phyloP scores from a whole-genome alignment of 441 rosid genomes.

The Pelargonium myrrhifolium region DNA sequence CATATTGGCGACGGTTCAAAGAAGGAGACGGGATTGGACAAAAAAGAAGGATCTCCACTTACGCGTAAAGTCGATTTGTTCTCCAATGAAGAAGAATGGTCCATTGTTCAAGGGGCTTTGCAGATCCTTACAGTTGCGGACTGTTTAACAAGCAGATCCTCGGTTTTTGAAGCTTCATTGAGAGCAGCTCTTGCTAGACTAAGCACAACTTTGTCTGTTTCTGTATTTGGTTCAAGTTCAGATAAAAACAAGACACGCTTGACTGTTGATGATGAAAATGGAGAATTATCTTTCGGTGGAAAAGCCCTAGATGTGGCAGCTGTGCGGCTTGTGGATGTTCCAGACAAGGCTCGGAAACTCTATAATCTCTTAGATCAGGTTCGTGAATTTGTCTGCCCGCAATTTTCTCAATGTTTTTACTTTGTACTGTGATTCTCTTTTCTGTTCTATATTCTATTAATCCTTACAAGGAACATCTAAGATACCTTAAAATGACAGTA shows the following conservation, averaged over 20 bases:
- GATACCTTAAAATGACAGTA: too few species aligned
- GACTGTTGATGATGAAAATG: slow-evolving; percentile 41
- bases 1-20: slow-evolving; percentile 44
- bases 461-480: neutral
- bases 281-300: slow-evolving; percentile 52
- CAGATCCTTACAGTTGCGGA: slow-evolving; percentile 96
- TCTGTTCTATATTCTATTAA: neutral
- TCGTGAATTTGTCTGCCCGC: slow-evolving; percentile 1
- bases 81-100: slow-evolving; percentile 98
- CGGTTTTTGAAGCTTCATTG: slow-evolving; percentile 91
- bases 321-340: slow-evolving; percentile 74
- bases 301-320: slow-evolving; percentile 92
- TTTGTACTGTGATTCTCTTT: neutral
- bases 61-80: slow-evolving; percentile 54
- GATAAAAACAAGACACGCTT: slow-evolving; percentile 62
- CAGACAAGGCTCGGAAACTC: slow-evolving; percentile 81
- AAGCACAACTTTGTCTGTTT: slow-evolving; percentile 72
- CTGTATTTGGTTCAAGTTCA: slow-evolving; percentile 63
- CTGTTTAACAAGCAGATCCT: slow-evolving; percentile 87
- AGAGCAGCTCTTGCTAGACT: slow-evolving; percentile 88
- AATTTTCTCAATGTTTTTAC: neutral
- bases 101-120: slow-evolving; percentile 93
- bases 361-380: slow-evolving; percentile 90
- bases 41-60: slow-evolving; percentile 57
- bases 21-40: slow-evolving; percentile 63